These are phyloP conservation scores for Xylaria scruposa DNA, from an alignment of 495 filamentous ascomycete genomes.

Conservation along the genomic window DNA sequence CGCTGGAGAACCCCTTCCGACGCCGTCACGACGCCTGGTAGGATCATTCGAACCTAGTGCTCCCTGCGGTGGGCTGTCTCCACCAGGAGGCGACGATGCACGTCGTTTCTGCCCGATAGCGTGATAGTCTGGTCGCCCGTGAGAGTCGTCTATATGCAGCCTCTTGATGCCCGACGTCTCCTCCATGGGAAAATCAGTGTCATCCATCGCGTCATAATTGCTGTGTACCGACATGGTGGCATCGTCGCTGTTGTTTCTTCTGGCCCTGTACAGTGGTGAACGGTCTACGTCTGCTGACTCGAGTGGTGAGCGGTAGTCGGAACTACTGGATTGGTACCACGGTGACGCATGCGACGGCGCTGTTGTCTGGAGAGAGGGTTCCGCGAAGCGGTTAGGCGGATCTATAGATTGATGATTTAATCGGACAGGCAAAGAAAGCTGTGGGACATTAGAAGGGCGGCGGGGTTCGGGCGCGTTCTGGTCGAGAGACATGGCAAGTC, in stretches of 20 bases:
- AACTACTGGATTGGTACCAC: constrained; percentile 53
- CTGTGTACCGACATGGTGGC: constrained; percentile 47
- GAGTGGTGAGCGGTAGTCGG: constrained; percentile 58
- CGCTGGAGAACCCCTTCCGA: constrained; percentile 63
- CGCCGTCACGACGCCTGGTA: constrained; percentile 68
- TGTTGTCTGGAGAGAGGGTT: constrained; percentile 53
- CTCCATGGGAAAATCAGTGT: constrained; percentile 71
- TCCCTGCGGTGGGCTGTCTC: constrained; percentile 67
- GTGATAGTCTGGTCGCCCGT: constrained; percentile 46
- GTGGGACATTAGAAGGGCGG: constrained; percentile 53
- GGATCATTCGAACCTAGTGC: constrained; percentile 67
- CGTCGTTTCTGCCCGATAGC: constrained; percentile 71
- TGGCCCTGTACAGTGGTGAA: constrained; percentile 65
- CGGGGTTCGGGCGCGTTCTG: constrained; percentile 53
- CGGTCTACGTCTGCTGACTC: constrained; percentile 55
- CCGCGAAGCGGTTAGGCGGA: constrained; percentile 51
- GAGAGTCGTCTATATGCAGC: constrained; percentile 63
- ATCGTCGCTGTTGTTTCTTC: constrained; percentile 61
- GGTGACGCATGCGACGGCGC: constrained; percentile 56
- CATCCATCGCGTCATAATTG: constrained; percentile 61
- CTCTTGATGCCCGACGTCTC: constrained; percentile 64
- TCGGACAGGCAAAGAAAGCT: constrained; percentile 57
- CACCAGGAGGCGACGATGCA: constrained; percentile 80
- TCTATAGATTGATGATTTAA: constrained; percentile 48
- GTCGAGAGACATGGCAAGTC: constrained; percentile 59